These are phyloP conservation scores for Pseudoneurospora amorphoporcata DNA, from an alignment of 495 filamentous ascomycete species.

Conservation along the genomic window DNA sequence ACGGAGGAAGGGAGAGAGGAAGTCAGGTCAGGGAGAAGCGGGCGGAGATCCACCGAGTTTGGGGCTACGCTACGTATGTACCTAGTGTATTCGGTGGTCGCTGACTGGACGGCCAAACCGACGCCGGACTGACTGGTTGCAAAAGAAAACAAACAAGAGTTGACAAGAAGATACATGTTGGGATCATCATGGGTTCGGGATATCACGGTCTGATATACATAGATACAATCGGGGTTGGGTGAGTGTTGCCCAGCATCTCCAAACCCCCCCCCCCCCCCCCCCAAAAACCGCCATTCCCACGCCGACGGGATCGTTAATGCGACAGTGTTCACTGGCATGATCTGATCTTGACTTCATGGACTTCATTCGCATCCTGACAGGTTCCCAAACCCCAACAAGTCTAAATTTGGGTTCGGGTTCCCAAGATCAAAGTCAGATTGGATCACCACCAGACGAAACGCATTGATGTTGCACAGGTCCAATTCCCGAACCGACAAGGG, in stretches of 20 bases:
- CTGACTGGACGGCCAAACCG: neutral
- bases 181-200: neutral
- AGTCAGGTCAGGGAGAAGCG: neutral
- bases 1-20: neutral
- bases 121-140: neutral
- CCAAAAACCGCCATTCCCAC: neutral
- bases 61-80: neutral
- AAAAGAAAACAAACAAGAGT: neutral
- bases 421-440: neutral
- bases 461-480: neutral
- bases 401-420: neutral
- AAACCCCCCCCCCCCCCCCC: neutral
- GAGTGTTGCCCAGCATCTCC: neutral
- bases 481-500: neutral
- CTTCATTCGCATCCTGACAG: neutral
- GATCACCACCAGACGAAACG: neutral
- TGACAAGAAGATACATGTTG: neutral
- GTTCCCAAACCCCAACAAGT: neutral
- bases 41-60: neutral
- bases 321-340: neutral
- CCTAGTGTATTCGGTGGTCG: neutral
- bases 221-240: neutral
- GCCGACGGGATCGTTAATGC: neutral
- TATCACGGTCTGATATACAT: neutral
- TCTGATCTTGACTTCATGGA: neutral